Evolutionary conservation across 306 rosid genomes (phyloP).

Genomic region (Mimosa pudica): DNA sequence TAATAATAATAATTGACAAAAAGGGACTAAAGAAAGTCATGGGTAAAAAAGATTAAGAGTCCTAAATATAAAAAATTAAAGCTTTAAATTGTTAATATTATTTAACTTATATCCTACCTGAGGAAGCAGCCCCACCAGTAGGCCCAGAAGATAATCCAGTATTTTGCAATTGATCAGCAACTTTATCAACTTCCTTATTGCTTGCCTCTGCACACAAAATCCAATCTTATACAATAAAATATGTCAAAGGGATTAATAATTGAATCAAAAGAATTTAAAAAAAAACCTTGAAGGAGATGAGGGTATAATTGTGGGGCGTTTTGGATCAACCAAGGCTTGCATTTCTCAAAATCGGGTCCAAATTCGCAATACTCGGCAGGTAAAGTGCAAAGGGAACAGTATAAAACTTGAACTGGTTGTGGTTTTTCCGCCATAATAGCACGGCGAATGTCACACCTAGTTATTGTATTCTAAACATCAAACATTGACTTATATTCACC

Average conservation of each 20-base stretch:
- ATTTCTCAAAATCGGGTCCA: slow-evolving; percentile 94
- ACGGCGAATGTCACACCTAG: neutral
- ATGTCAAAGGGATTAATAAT: neutral
- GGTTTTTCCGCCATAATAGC: slow-evolving; percentile 88
- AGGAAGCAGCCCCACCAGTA: slow-evolving; percentile 79
- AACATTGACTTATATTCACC: no score
- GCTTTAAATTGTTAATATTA: no score
- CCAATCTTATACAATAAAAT: neutral
- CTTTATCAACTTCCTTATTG: slow-evolving; percentile 68
- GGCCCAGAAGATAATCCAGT: slow-evolving; percentile 62
- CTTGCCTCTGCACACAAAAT: slow-evolving; percentile 52
- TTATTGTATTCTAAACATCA: no score
- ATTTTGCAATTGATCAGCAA: slow-evolving; percentile 67
- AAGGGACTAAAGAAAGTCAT: neutral
- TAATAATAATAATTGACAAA: neutral
- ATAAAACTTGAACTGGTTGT: slow-evolving; percentile 77
- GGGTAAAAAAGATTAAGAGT: neutral
- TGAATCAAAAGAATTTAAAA: neutral
- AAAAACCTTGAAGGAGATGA: slow-evolving; percentile 75
- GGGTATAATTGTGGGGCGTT: slow-evolving; percentile 85
- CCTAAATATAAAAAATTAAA: no score
- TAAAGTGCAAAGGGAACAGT: slow-evolving; percentile 70
- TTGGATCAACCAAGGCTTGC: slow-evolving; percentile 98
- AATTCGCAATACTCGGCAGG: slow-evolving; percentile 97
- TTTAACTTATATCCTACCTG: slow-evolving; percentile 46